phyloP scores from a whole-genome alignment of 352 stramenopile species.

The Phytophthora crassamura region DNA sequence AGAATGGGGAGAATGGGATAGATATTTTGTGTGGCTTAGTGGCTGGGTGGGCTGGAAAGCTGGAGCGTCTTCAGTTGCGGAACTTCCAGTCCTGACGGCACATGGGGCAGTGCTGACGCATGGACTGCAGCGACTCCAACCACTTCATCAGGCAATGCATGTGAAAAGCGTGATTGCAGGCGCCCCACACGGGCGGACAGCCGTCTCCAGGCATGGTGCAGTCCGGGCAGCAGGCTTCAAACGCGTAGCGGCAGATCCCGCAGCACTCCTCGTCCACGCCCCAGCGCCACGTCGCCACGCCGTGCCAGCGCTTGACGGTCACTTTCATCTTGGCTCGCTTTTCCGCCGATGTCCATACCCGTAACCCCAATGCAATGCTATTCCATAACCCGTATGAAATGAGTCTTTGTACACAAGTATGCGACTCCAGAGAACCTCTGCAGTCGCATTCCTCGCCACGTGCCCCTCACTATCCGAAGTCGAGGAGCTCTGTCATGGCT shows the following conservation, averaged over 20 bases:
- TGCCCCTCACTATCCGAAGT: constrained; percentile 8
- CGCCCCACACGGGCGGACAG: constrained; percentile 91
- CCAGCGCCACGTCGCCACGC: constrained; percentile 92
- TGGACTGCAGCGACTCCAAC: constrained; percentile 86
- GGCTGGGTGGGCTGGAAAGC: not conserved
- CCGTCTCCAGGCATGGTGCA: constrained; percentile 80
- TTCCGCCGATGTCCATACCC: constrained; percentile 29
- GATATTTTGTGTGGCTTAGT: constrained; percentile 25
- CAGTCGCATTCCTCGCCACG: constrained; percentile 3
- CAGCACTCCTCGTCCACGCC: constrained; percentile 93
- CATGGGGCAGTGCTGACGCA: constrained; percentile 89
- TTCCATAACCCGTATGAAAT: not conserved
- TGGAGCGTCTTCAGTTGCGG: constrained; percentile 48
- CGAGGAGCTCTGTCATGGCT: constrained; percentile 15
- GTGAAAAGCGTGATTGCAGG: constrained; percentile 93
- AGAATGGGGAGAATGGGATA: constrained; percentile 7
- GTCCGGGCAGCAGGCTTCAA: constrained; percentile 85
- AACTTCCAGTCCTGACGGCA: constrained; percentile 91
- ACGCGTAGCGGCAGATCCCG: constrained; percentile 87
- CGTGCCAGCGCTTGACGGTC: constrained; percentile 88
- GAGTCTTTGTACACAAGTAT: no score
- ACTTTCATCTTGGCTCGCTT: constrained; percentile 66
- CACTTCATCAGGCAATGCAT: constrained; percentile 96
- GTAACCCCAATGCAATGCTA: constrained; percentile 42
- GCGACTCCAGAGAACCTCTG: no score